Evolutionary conservation across 176 grass and related monocot genomes (phyloP).

Genomic region (Alopecurus myosuroides): DNA sequence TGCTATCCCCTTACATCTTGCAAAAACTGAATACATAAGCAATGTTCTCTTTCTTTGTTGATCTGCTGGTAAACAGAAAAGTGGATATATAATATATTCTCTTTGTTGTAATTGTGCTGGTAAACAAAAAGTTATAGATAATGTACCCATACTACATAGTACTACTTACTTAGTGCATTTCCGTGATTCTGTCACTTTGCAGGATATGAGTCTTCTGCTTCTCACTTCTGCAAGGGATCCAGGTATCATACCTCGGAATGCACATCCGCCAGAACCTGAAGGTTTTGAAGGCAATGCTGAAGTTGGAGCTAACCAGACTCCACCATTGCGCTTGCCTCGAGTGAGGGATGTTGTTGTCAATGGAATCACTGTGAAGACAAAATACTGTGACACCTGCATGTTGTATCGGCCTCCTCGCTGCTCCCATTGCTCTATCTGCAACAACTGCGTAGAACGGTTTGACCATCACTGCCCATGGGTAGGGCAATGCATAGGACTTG

Average conservation of each 20-base stretch:
- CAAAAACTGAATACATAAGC: not conserved
- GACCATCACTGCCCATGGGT: constrained; percentile 98
- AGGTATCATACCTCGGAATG: constrained; percentile 87
- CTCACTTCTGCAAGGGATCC: constrained; percentile 92
- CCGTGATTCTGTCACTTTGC: constrained; percentile 19
- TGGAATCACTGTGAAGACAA: constrained; percentile 80
- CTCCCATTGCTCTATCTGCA: constrained; percentile 94
- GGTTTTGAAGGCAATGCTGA: constrained; percentile 57
- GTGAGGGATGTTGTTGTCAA: constrained; percentile 86
- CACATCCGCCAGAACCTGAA: constrained; percentile 87
- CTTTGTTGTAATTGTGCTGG: not conserved
- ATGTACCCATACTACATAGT: not conserved
- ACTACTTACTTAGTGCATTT: not conserved
- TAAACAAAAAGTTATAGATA: not conserved
- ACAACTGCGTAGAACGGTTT: constrained; percentile 92
- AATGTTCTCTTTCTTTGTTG: not conserved
- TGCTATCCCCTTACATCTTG: not conserved
- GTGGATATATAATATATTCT: not conserved
- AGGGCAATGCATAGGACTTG: constrained; percentile 91
- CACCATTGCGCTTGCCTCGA: constrained; percentile 62
- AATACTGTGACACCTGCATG: constrained; percentile 97
- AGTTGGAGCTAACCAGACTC: constrained; percentile 60
- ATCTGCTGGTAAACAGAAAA: constrained; percentile 2
- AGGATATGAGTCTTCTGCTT: constrained; percentile 91
- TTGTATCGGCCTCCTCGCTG: constrained; percentile 92